Percentiles rank a stretch among this genome's conserved stretches.
phyloP scores from a whole-genome alignment of 345 rosid species.

The Corymbia maculata region DNA sequence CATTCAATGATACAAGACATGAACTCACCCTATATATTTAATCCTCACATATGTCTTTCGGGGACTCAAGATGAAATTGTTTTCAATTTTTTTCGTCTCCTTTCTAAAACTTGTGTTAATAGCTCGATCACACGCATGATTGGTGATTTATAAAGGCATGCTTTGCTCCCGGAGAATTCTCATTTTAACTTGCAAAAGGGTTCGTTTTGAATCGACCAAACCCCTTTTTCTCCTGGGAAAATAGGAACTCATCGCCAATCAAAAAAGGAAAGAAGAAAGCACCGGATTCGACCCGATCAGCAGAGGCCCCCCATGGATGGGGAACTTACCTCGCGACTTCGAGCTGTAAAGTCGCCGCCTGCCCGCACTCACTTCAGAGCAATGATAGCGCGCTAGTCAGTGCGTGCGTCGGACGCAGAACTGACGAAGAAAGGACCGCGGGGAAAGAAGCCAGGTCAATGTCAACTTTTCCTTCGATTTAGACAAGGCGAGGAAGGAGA shows the following conservation, averaged over 20 bases:
- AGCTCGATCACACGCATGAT: not conserved
- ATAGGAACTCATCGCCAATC: not conserved
- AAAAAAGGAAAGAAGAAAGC: not conserved
- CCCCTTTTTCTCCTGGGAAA: not conserved
- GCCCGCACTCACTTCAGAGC: not conserved
- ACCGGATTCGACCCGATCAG: not conserved
- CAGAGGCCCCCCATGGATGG: not conserved
- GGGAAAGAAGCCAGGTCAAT: not conserved
- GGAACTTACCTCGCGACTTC: not conserved
- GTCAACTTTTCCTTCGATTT: not conserved
- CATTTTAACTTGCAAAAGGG: not conserved
- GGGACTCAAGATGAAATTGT: not conserved
- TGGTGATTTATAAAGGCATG: not conserved
- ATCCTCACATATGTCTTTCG: not conserved
- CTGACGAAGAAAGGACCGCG: not conserved
- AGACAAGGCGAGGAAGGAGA: not conserved
- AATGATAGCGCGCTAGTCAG: not conserved
- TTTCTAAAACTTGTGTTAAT: not conserved
- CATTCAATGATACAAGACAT: not conserved
- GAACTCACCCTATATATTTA: not conserved
- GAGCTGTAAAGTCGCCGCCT: not conserved
- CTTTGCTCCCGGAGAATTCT: not conserved
- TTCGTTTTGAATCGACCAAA: not conserved
- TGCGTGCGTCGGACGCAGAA: no score
- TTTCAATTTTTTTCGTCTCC: not conserved